Percentiles rank a stretch among this genome's conserved stretches.
phyloP scores from a whole-genome alignment of 768 basidiomycete genomes.

The Leccinum variicolor region DNA sequence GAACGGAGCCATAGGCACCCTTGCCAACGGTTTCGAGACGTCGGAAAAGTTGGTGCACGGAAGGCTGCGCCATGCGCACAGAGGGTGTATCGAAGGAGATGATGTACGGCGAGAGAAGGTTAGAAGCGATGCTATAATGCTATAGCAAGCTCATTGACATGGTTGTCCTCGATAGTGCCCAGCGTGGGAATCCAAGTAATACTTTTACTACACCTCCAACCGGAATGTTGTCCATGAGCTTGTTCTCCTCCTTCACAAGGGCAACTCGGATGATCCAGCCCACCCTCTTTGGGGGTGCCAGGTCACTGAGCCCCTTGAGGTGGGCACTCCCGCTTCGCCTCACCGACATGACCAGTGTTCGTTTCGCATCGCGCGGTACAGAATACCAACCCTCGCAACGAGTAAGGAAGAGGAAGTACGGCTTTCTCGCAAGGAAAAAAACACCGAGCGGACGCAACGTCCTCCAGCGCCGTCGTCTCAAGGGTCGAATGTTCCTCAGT shows the following conservation, averaged over 20 bases:
- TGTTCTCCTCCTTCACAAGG: conserved; percentile 23
- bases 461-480: conserved; percentile 63
- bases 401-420: conserved; percentile 88
- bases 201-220: neutral
- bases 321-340: conserved; percentile 22
- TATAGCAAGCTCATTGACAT: neutral
- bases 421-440: conserved; percentile 78
- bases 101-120: neutral
- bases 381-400: conserved; percentile 97
- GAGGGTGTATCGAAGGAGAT: neutral
- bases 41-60: conserved; percentile 77
- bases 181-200: conserved; percentile 18
- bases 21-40: conserved; percentile 92
- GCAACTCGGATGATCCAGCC: conserved; percentile 23
- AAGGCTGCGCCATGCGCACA: conserved; percentile 43
- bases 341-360: conserved; percentile 27
- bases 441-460: conserved; percentile 69
- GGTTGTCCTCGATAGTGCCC: neutral
- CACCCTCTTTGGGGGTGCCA: conserved; percentile 5
- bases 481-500: conserved; percentile 75
- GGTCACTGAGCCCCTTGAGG: conserved; percentile 14
- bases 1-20: conserved; percentile 94
- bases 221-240: conserved; percentile 9
- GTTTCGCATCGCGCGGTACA: conserved; percentile 70
- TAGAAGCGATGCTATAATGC: neutral